Percentiles rank a stretch among this genome's conserved stretches.
Evolutionary conservation across 2,329 filamentous ascomycete genomes (phyloP).

Genomic region (Lachnellula cervina): DNA sequence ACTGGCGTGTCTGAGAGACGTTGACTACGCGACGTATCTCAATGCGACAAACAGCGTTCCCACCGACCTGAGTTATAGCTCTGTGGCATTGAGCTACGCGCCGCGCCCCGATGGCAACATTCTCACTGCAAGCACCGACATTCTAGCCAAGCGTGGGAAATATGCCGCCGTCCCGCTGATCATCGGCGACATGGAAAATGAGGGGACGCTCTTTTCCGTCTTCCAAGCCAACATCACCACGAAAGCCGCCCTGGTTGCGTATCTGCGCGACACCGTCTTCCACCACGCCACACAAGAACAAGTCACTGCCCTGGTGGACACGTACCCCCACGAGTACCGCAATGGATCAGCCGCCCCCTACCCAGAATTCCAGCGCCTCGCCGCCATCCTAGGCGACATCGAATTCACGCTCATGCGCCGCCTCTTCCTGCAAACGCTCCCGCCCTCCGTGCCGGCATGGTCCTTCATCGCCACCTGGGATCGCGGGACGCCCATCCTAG

Average conservation of each 20-base stretch:
- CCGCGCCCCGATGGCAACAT: slow-evolving; percentile 66
- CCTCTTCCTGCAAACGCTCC: slow-evolving; percentile 44
- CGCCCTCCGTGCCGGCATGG: slow-evolving; percentile 58
- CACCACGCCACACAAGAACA: slow-evolving; percentile 44
- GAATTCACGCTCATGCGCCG: slow-evolving; percentile 69
- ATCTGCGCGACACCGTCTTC: slow-evolving; percentile 59
- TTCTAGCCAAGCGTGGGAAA: slow-evolving; percentile 46
- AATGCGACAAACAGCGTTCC: slow-evolving; percentile 66
- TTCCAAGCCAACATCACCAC: slow-evolving; percentile 64
- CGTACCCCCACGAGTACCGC: slow-evolving; percentile 46
- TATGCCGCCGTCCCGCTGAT: slow-evolving; percentile 59
- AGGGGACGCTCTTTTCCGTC: slow-evolving; percentile 69
- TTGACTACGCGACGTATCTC: slow-evolving; percentile 56
- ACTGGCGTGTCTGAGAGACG: slow-evolving; percentile 58
- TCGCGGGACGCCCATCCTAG: slow-evolving; percentile 64
- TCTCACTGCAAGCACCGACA: slow-evolving; percentile 59
- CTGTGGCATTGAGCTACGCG: slow-evolving; percentile 68
- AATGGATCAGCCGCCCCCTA: slow-evolving; percentile 66
- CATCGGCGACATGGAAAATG: slow-evolving; percentile 73
- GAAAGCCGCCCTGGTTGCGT: slow-evolving; percentile 52
- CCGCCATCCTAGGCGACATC: slow-evolving; percentile 71
- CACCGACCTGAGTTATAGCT: slow-evolving; percentile 59
- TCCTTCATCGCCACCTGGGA: slow-evolving; percentile 71
- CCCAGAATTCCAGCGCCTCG: slow-evolving; percentile 70
- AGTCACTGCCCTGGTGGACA: slow-evolving; percentile 52